Conservation (phyloP, 1,284 basidiomycete species). For the Rhodotorula sp. region DNA sequence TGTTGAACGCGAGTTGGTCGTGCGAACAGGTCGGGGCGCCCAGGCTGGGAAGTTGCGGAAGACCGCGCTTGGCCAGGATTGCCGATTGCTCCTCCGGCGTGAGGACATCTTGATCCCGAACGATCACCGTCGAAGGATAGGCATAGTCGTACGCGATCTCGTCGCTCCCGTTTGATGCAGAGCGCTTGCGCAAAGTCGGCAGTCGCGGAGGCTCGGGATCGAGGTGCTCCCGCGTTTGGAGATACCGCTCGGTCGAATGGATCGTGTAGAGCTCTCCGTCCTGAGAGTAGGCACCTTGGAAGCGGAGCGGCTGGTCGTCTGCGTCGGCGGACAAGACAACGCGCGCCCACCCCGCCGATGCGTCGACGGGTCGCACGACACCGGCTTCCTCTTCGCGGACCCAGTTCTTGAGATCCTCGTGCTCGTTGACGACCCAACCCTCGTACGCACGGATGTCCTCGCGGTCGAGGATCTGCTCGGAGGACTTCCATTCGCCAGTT, state of each 20-base stretch:
- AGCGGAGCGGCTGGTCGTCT: conserved; percentile 49
- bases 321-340: conserved; percentile 15
- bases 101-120: conserved; percentile 66
- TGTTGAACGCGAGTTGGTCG: conserved; percentile 67
- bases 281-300: conserved; percentile 72
- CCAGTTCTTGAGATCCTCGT: conserved; percentile 34
- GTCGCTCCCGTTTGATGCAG: conserved; percentile 38
- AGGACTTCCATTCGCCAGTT: conserved; percentile 23
- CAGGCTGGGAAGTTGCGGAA: conserved; percentile 9
- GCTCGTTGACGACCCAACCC: conserved; percentile 39
- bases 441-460: conserved; percentile 41
- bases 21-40: conserved; percentile 61
- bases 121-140: conserved; percentile 63
- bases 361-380: conserved; percentile 19
- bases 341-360: conserved; percentile 40
- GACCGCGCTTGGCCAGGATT: conserved; percentile 19
- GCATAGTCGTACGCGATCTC: background rate
- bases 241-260: conserved; percentile 68
- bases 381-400: conserved; percentile 36
- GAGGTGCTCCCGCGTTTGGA: conserved; percentile 57
- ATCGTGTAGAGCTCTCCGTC: conserved; percentile 70
- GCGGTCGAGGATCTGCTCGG: conserved; percentile 25
- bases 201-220: conserved; percentile 57
- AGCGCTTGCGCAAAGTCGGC: conserved; percentile 49
- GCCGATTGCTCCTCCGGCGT: conserved; percentile 34